phyloP scores from a whole-genome alignment of 805 yeast genomes.

The Wickerhamomyces subpelliculosus region DNA sequence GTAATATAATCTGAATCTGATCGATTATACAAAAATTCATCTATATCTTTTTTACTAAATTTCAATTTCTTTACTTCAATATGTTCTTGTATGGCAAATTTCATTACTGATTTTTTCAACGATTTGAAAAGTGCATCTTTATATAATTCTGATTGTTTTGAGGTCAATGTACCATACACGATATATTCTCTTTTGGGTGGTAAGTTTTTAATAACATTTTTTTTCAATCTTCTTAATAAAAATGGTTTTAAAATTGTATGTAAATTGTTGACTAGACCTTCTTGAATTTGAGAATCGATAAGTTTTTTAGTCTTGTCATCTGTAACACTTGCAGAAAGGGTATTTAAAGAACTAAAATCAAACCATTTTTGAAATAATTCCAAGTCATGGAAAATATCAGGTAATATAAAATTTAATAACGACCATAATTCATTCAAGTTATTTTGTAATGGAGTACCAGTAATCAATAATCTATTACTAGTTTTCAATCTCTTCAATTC shows the following conservation, averaged over 20 bases:
- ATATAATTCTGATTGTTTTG: constrained; percentile 59
- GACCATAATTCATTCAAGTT: constrained; percentile 91
- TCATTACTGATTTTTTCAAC: constrained; percentile 38
- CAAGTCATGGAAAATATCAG: constrained; percentile 88
- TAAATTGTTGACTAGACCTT: constrained; percentile 61
- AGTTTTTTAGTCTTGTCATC: constrained; percentile 39
- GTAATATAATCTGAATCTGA: constrained; percentile 24
- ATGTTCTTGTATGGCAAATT: constrained; percentile 45
- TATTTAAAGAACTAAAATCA: constrained; percentile 60
- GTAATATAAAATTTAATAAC: constrained; percentile 79
- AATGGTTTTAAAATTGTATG: constrained; percentile 90
- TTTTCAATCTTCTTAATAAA: constrained; percentile 72
- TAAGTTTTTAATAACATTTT: constrained; percentile 56
- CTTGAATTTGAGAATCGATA: constrained; percentile 52
- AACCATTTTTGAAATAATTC: constrained; percentile 92
- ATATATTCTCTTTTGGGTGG: constrained; percentile 91
- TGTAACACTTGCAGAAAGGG: constrained; percentile 22
- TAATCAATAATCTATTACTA: constrained; percentile 67
- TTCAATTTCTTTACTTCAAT: constrained; percentile 32
- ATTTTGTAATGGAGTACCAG: constrained; percentile 97
- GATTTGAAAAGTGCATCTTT: constrained; percentile 37
- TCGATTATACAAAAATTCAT: constrained; percentile 35
- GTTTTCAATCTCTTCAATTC: constrained; percentile 62
- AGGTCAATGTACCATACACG: constrained; percentile 62
- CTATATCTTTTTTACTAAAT: constrained; percentile 25